Conservation (phyloP, 2,329 filamentous ascomycete species). For the Aspergillus versicolor region DNA sequence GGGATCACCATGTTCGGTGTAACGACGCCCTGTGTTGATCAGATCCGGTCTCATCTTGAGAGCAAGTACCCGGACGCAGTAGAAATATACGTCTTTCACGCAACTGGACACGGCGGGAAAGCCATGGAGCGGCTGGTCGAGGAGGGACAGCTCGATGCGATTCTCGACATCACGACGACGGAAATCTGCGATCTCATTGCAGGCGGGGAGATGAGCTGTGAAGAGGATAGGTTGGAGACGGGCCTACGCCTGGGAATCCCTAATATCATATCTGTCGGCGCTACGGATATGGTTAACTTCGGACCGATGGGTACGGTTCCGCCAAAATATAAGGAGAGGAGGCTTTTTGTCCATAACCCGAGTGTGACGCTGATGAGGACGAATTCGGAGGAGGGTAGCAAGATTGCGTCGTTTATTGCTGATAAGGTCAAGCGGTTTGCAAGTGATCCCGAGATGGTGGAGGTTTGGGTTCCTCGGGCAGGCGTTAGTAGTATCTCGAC, state of each 20-base stretch:
- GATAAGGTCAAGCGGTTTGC: slow-evolving; percentile 48
- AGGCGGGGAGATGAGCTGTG: slow-evolving; percentile 64
- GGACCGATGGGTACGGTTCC: slow-evolving; percentile 58
- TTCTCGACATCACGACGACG: slow-evolving; percentile 70
- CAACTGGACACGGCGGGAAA: slow-evolving; percentile 66
- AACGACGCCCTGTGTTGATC: slow-evolving; percentile 65
- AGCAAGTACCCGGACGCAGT: slow-evolving; percentile 24
- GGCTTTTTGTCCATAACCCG: slow-evolving; percentile 64
- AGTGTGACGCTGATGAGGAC: slow-evolving; percentile 67
- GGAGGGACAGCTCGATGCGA: slow-evolving; percentile 61
- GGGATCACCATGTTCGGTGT: slow-evolving; percentile 75
- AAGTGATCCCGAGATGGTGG: slow-evolving; percentile 42
- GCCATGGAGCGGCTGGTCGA: slow-evolving; percentile 66
- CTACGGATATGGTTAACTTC: slow-evolving; percentile 65
- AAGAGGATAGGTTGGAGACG: slow-evolving; percentile 56
- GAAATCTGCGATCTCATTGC: slow-evolving; percentile 65
- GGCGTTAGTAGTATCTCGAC: slow-evolving; percentile 63
- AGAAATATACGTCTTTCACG: slow-evolving; percentile 69
- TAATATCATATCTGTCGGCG: slow-evolving; percentile 54
- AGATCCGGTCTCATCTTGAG: slow-evolving; percentile 53
- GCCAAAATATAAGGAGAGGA: slow-evolving; percentile 49
- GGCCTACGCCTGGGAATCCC: slow-evolving; percentile 60
- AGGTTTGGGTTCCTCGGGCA: slow-evolving; percentile 60
- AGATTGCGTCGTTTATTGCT: slow-evolving; percentile 58
- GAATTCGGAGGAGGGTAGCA: slow-evolving; percentile 54